Evolutionary conservation across 2,329 filamentous ascomycete species (phyloP).

Genomic region (Rutstroemia sydowiana): DNA sequence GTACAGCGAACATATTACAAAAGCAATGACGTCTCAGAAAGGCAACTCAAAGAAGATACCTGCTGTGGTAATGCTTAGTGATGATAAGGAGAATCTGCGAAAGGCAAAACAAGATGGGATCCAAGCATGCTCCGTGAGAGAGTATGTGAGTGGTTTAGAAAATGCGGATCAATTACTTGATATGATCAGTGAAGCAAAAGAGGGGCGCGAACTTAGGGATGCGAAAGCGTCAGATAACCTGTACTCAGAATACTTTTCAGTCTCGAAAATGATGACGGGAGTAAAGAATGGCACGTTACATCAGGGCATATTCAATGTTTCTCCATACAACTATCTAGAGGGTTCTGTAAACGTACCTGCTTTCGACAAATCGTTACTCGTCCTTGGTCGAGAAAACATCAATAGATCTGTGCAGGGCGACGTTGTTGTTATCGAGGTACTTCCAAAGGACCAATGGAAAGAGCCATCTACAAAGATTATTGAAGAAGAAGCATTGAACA

Average conservation of each 20-base stretch:
- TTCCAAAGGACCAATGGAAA: slow-evolving; percentile 96
- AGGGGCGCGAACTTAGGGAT: slow-evolving; percentile 55
- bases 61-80: slow-evolving; percentile 84
- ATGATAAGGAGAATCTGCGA: slow-evolving; percentile 79
- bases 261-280: slow-evolving; percentile 92
- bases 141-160: slow-evolving; percentile 79
- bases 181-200: slow-evolving; percentile 80
- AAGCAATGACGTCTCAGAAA: slow-evolving; percentile 48
- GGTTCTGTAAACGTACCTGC: slow-evolving; percentile 83
- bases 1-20: slow-evolving; percentile 76
- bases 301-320: slow-evolving; percentile 93
- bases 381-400: slow-evolving; percentile 91
- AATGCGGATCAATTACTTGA: slow-evolving; percentile 82
- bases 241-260: slow-evolving; percentile 81
- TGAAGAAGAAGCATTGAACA: slow-evolving; percentile 85
- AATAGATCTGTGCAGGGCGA: slow-evolving; percentile 91
- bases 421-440: slow-evolving; percentile 83
- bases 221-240: slow-evolving; percentile 60
- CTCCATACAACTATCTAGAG: slow-evolving; percentile 95
- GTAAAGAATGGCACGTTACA: slow-evolving; percentile 83
- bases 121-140: slow-evolving; percentile 57
- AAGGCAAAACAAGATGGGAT: slow-evolving; percentile 74
- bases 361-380: slow-evolving; percentile 80
- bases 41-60: slow-evolving; percentile 52
- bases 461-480: slow-evolving; percentile 91